Evolutionary conservation across 2,329 filamentous ascomycete genomes (phyloP).

Genomic region (Blumeria graminis): DNA sequence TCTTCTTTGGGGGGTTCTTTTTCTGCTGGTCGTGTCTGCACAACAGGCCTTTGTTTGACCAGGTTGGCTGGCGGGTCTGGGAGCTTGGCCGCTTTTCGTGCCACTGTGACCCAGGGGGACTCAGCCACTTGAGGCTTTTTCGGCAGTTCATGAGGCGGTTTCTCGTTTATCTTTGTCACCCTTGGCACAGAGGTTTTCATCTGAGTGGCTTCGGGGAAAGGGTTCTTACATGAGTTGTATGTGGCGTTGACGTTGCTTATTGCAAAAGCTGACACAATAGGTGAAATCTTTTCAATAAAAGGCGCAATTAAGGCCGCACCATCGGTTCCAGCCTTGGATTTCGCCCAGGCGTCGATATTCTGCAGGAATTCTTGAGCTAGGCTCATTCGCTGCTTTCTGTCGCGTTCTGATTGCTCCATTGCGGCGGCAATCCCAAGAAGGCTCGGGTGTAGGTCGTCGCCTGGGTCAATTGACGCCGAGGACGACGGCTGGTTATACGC

Average conservation of each 20-base stretch:
- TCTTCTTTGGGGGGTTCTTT: background rate
- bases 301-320: background rate
- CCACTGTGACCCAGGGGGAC: background rate
- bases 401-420: background rate
- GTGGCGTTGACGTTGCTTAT: background rate
- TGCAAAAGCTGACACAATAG: background rate
- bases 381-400: background rate
- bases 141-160: background rate
- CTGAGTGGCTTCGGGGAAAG: background rate
- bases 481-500: no score
- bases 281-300: background rate
- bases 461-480: background rate
- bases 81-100: background rate
- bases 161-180: no score
- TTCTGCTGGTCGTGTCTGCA: background rate
- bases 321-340: background rate
- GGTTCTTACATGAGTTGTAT: background rate
- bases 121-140: background rate
- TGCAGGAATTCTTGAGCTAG: background rate
- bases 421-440: background rate
- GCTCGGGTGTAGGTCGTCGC: background rate
- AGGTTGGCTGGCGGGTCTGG: background rate
- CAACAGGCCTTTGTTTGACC: background rate
- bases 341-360: background rate
- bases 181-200: background rate